Evolutionary conservation across 2,329 filamentous ascomycete genomes (phyloP).

Genomic region (Metarhizium robertsii): DNA sequence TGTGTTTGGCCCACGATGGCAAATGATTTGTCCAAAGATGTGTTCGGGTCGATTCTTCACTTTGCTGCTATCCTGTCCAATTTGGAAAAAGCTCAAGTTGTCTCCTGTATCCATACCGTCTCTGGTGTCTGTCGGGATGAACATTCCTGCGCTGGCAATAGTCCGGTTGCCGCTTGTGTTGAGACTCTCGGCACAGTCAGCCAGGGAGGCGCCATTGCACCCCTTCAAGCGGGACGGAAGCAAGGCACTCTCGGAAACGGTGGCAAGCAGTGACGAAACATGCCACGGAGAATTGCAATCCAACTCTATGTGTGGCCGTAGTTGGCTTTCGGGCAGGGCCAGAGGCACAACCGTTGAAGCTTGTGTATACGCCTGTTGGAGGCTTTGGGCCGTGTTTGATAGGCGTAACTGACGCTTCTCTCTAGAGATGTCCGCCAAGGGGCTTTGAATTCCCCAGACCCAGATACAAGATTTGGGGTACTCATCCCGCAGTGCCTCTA

Average conservation of each 20-base stretch:
- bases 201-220: slow-evolving; percentile 38
- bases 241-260: slow-evolving; percentile 70
- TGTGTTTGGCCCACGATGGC: slow-evolving; percentile 12
- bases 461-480: slow-evolving; percentile 81
- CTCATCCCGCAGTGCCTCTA: slow-evolving; percentile 77
- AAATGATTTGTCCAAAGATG: slow-evolving; percentile 20
- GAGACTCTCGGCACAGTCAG: slow-evolving; percentile 54
- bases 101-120: slow-evolving; percentile 19
- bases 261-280: slow-evolving; percentile 63
- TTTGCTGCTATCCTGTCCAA: slow-evolving; percentile 10
- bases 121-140: slow-evolving; percentile 31
- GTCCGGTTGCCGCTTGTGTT: slow-evolving; percentile 72
- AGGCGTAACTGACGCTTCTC: slow-evolving; percentile 47
- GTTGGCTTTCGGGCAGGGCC: slow-evolving; percentile 44
- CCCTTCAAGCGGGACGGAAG: slow-evolving; percentile 62
- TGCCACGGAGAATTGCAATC: slow-evolving; percentile 67
- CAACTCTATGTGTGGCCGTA: slow-evolving; percentile 50
- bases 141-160: slow-evolving; percentile 66
- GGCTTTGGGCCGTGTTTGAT: slow-evolving; percentile 63
- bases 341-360: slow-evolving; percentile 74
- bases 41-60: slow-evolving; percentile 10
- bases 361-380: slow-evolving; percentile 59
- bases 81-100: slow-evolving; percentile 22
- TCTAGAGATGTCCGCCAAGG: slow-evolving; percentile 39
- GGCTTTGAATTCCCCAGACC: slow-evolving; percentile 75